phyloP scores from a whole-genome alignment of 306 rosid genomes.

The Citrullus amarus region DNA sequence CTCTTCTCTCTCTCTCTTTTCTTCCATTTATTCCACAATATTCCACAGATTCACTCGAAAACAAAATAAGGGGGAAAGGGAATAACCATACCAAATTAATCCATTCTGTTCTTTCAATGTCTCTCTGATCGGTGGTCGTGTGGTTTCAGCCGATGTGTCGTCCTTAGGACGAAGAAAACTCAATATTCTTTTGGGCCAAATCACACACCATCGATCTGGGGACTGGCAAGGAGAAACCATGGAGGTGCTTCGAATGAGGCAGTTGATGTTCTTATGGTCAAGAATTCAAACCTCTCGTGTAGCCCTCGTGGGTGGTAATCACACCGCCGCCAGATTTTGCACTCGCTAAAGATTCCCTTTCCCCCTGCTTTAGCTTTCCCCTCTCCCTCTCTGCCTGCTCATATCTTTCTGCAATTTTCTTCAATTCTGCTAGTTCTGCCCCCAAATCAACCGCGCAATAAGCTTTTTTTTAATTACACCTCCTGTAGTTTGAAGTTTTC shows the following conservation, averaged over 20 bases:
- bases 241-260: constrained; percentile 42
- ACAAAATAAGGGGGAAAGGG: not conserved
- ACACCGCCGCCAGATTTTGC: constrained; percentile 65
- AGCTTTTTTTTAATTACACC: not conserved
- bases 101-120: not conserved
- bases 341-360: constrained; percentile 33
- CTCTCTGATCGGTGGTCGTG: constrained; percentile 2
- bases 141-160: constrained; percentile 2
- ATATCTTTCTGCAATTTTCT: not conserved
- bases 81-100: too few species aligned
- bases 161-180: not conserved
- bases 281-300: constrained; percentile 34
- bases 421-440: not conserved
- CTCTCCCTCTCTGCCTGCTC: not conserved
- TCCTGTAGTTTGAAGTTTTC: not conserved
- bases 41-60: not conserved
- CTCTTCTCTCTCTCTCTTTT: not conserved
- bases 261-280: constrained; percentile 34
- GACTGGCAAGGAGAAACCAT: constrained; percentile 10
- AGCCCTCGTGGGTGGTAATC: constrained; percentile 74
- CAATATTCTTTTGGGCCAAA: not conserved
- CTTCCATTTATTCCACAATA: not conserved
- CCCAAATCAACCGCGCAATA: not conserved
- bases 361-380: not conserved
- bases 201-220: constrained; percentile 15